A percentile compares a stretch with the other conserved stretches of the same genome.
These are phyloP conservation scores for Rhazya stricta DNA, from an alignment of 257 asterid species.

Conservation along the genomic window DNA sequence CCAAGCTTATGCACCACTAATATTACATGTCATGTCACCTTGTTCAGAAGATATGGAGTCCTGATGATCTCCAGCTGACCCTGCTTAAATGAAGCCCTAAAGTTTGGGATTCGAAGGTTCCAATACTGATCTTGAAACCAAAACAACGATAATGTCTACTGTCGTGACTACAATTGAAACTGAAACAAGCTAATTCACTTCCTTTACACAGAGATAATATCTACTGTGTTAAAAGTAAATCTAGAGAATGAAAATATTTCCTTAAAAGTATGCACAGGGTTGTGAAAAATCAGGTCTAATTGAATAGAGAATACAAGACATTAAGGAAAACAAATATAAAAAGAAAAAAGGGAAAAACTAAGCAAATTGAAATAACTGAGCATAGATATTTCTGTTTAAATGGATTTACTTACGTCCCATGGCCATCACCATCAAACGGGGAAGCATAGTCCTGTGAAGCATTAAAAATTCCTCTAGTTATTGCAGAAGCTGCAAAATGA, in stretches of 20 bases:
- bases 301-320: neutral
- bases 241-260: neutral
- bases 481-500: conserved; percentile 98
- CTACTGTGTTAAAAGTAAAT: neutral
- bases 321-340: too few species aligned
- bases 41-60: neutral
- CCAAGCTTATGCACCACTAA: too few species aligned
- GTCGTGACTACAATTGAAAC: neutral
- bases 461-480: conserved; percentile 94
- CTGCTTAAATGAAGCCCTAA: neutral
- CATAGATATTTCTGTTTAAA: neutral
- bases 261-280: neutral
- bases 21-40: too few species aligned
- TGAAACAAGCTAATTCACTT: neutral
- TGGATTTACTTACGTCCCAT: conserved; percentile 79
- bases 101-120: neutral
- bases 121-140: neutral
- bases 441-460: conserved; percentile 95
- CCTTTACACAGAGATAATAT: neutral
- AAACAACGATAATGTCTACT: neutral
- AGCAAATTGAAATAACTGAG: neutral
- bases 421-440: conserved; percentile 94
- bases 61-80: neutral
- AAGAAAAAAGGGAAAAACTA: neutral
- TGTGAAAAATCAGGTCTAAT: neutral